Percentiles rank a stretch among this genome's conserved stretches.
Conservation (phyloP, 306 rosid species). For the Geum urbanum region DNA sequence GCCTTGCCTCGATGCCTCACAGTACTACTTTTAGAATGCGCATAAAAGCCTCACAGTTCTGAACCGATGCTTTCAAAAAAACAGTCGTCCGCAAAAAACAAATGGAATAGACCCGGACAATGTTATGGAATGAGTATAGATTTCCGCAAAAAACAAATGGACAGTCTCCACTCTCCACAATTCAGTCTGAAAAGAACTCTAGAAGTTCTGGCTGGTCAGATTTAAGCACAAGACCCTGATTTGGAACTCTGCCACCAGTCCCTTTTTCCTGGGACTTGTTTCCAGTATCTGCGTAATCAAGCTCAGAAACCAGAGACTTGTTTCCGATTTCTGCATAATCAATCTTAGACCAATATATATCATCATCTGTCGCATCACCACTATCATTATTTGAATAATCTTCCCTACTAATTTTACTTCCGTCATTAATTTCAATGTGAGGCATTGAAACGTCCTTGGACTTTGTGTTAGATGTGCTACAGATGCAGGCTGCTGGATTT, state of each 20-base stretch:
- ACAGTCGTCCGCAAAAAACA: no score
- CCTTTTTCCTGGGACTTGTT: slow-evolving; percentile 24
- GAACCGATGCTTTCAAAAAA: no score
- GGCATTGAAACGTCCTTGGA: slow-evolving; percentile 15
- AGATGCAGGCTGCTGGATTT: slow-evolving; percentile 80
- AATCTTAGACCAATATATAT: slow-evolving; percentile 40
- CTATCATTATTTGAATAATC: slow-evolving; percentile 22
- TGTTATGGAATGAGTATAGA: no score
- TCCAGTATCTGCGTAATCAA: slow-evolving; percentile 17
- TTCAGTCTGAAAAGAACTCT: slow-evolving; percentile 68
- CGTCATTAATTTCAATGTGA: slow-evolving; percentile 24
- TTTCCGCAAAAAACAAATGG: no score
- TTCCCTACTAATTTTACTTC: slow-evolving; percentile 17
- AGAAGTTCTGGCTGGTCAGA: slow-evolving; percentile 51
- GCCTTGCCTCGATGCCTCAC: no score
- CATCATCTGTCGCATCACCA: slow-evolving; percentile 34
- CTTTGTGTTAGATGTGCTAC: slow-evolving; percentile 36
- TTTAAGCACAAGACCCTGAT: slow-evolving; percentile 23
- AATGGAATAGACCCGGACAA: no score
- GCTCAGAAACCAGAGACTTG: no score
- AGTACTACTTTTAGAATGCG: no score
- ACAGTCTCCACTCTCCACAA: not conserved
- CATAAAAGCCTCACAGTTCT: no score
- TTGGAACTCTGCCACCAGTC: slow-evolving; percentile 22
- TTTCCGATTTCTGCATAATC: slow-evolving; percentile 25